These are phyloP conservation scores for Talaromyces sp. DNA, from an alignment of 2,329 filamentous ascomycete species.

Conservation along the genomic window DNA sequence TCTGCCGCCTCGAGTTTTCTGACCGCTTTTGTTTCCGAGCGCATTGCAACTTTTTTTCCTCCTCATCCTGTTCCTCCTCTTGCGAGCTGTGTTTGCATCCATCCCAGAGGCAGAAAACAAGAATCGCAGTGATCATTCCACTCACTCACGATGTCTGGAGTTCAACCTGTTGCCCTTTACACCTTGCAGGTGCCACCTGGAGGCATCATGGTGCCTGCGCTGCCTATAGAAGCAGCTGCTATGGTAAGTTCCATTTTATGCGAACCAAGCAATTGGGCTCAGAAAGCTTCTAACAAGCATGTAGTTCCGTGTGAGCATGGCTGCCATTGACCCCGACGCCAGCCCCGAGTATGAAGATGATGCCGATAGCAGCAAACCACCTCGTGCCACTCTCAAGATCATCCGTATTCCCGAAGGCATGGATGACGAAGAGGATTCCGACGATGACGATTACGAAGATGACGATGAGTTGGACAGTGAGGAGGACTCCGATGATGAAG, in stretches of 20 bases:
- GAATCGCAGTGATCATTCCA: not conserved
- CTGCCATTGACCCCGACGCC: constrained; percentile 86
- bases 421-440: constrained; percentile 51
- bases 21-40: constrained; percentile 8
- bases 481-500: constrained; percentile 59
- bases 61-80: not conserved
- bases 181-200: constrained; percentile 85
- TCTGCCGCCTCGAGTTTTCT: not conserved
- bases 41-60: constrained; percentile 9
- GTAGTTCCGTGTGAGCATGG: constrained; percentile 97
- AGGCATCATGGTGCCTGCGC: constrained; percentile 73
- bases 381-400: constrained; percentile 84
- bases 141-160: constrained; percentile 38
- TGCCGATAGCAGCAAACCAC: constrained; percentile 54
- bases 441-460: constrained; percentile 61
- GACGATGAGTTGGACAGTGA: constrained; percentile 40
- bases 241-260: constrained; percentile 56
- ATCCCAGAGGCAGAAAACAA: not conserved
- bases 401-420: constrained; percentile 63
- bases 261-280: not conserved
- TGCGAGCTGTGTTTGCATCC: not conserved
- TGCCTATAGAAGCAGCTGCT: constrained; percentile 66
- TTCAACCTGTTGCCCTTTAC: constrained; percentile 71
- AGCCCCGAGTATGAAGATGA: constrained; percentile 60
- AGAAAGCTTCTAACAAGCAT: not conserved